phyloP scores from a whole-genome alignment of 306 rosid genomes.

The Abrus pulchellus region DNA sequence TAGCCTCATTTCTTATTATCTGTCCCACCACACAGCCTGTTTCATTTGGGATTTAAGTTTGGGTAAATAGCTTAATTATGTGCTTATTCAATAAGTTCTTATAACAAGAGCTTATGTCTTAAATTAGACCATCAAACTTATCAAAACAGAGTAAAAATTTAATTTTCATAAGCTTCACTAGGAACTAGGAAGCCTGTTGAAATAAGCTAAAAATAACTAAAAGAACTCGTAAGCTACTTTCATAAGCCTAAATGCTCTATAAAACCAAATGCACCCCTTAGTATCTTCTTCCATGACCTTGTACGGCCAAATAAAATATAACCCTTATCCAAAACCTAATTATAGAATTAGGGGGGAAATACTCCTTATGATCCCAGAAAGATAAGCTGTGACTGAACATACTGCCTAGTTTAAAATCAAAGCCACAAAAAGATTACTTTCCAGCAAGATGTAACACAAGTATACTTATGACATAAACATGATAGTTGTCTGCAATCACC shows the following conservation, averaged over 20 bases:
- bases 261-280: neutral
- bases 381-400: slow-evolving; percentile 7
- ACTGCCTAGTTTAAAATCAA: slow-evolving; percentile 4
- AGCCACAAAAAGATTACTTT: slow-evolving; percentile 1
- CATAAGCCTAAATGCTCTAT: neutral
- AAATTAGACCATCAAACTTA: neutral
- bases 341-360: neutral
- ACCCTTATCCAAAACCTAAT: neutral
- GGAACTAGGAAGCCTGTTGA: neutral
- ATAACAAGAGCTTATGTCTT: neutral
- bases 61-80: neutral
- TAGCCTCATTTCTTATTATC: neutral
- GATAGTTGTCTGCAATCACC: slow-evolving; percentile 57
- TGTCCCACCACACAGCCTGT: slow-evolving; percentile 8
- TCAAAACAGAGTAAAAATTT: neutral
- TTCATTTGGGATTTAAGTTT: neutral
- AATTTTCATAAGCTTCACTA: neutral
- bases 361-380: neutral
- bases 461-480: slow-evolving; percentile 24
- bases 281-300: neutral
- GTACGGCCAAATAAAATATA: slow-evolving; percentile 15
- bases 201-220: neutral
- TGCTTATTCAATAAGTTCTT: neutral
- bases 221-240: neutral
- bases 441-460: slow-evolving; percentile 27